Conservation (phyloP, 208 protist species). For the Giardia muris region DNA sequence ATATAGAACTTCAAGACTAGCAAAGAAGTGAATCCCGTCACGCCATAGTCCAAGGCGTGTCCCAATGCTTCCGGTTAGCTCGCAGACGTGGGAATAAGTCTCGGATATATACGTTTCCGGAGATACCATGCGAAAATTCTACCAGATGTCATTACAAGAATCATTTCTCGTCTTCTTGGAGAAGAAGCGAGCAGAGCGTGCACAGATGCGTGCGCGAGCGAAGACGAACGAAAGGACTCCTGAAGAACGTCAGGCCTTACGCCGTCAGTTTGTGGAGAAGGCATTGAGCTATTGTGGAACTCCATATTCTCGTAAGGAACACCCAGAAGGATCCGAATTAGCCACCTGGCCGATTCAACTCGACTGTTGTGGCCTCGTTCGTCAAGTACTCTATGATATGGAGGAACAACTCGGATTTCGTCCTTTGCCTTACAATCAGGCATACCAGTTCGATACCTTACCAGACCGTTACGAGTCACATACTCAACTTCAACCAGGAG, state of each 20-base stretch:
- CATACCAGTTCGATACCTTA: constrained; percentile 40
- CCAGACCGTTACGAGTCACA: not conserved
- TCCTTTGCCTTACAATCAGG: constrained; percentile 33
- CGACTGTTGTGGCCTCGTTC: constrained; percentile 41
- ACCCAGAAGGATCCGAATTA: not conserved
- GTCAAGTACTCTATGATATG: constrained; percentile 31
- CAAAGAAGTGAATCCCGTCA: too few species aligned
- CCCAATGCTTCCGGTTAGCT: too few species aligned
- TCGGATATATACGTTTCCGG: too few species aligned
- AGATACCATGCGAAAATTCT: too few species aligned
- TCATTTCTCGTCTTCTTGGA: not conserved
- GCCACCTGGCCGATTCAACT: constrained; percentile 24
- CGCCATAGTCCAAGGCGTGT: too few species aligned
- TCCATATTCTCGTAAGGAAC: not conserved
- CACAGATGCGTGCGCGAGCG: not conserved
- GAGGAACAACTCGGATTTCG: constrained; percentile 37
- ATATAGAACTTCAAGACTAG: too few species aligned
- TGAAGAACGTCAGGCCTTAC: not conserved
- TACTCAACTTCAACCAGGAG: not conserved
- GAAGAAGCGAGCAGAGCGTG: constrained; percentile 9
- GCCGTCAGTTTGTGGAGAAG: constrained; percentile 16
- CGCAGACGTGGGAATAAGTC: too few species aligned
- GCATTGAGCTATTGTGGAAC: constrained; percentile 7
- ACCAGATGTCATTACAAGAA: constrained; percentile 16
- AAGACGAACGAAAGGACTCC: constrained; percentile 2